phyloP scores from a whole-genome alignment of 2,329 filamentous ascomycete species.

The Botrytis porri region DNA sequence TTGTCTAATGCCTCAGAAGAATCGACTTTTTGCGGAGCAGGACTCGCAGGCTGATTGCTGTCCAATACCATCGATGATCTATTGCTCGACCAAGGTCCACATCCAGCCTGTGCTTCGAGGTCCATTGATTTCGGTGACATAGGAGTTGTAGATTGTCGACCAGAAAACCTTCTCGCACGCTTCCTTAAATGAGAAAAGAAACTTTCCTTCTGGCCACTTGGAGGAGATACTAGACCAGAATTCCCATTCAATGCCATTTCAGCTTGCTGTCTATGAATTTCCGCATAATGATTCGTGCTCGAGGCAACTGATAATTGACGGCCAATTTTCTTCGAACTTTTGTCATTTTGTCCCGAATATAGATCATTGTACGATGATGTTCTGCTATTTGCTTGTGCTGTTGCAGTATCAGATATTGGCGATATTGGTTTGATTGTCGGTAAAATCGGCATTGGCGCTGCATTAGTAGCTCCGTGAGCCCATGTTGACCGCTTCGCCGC shows the following conservation, averaged over 20 bases:
- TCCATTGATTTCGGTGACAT: constrained; percentile 80
- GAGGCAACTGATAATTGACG: constrained; percentile 91
- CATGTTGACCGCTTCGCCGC: constrained; percentile 86
- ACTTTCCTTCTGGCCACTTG: constrained; percentile 81
- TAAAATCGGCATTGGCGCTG: constrained; percentile 90
- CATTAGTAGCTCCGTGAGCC: constrained; percentile 77
- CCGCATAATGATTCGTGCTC: constrained; percentile 87
- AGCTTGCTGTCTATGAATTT: constrained; percentile 84
- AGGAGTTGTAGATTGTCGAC: constrained; percentile 74
- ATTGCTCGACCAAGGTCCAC: constrained; percentile 83
- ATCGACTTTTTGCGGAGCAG: constrained; percentile 50
- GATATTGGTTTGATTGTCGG: constrained; percentile 94
- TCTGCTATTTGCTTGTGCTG: constrained; percentile 76
- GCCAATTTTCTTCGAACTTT: constrained; percentile 84
- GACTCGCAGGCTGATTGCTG: constrained; percentile 44
- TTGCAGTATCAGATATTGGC: constrained; percentile 91
- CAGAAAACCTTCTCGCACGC: constrained; percentile 86
- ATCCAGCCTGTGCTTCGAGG: constrained; percentile 88
- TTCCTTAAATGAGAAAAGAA: constrained; percentile 98
- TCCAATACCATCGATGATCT: constrained; percentile 81
- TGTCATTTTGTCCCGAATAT: constrained; percentile 52
- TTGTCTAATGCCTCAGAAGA: constrained; percentile 60
- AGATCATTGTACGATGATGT: constrained; percentile 53
- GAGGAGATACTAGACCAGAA: constrained; percentile 70
- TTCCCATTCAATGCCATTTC: constrained; percentile 82